Conservation (phyloP, 805 yeast genomes). For the Grigorovia jiainica region DNA sequence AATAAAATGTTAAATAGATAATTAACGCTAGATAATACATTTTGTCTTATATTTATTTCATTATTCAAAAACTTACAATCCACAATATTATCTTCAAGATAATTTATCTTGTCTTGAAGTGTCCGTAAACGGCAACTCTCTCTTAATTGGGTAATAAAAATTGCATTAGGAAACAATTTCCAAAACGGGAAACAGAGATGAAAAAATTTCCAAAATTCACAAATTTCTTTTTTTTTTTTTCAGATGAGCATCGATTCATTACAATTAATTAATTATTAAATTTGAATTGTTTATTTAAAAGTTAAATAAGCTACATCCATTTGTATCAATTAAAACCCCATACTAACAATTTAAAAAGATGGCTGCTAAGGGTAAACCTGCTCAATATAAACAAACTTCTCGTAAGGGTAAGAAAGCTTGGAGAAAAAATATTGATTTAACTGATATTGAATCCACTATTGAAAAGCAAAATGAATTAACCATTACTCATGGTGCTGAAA, state of each 20-base stretch:
- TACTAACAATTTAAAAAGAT: no score
- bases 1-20: background rate
- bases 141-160: no score
- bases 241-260: slow-evolving; percentile 5
- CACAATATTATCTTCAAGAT: no score
- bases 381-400: slow-evolving; percentile 59
- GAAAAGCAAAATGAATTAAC: slow-evolving; percentile 58
- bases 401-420: slow-evolving; percentile 92
- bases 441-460: slow-evolving; percentile 63
- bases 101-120: no score
- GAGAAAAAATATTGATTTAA: slow-evolving; percentile 89
- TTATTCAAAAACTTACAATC: no score
- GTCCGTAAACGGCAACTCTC: no score
- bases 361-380: slow-evolving; percentile 34
- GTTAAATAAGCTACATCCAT: background rate
- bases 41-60: no score
- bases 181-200: no score
- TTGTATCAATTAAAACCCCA: background rate
- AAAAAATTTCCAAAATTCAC: no score
- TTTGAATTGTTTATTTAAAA: background rate
- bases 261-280: no score
- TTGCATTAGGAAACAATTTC: no score
- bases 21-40: background rate
- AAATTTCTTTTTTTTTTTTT: no score
- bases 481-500: slow-evolving; percentile 27